Evolutionary conservation across 2,329 filamentous ascomycete genomes (phyloP), one percentile per base, ranked within the genome.

Genomic region (Sphaerulina musiva): DNA sequence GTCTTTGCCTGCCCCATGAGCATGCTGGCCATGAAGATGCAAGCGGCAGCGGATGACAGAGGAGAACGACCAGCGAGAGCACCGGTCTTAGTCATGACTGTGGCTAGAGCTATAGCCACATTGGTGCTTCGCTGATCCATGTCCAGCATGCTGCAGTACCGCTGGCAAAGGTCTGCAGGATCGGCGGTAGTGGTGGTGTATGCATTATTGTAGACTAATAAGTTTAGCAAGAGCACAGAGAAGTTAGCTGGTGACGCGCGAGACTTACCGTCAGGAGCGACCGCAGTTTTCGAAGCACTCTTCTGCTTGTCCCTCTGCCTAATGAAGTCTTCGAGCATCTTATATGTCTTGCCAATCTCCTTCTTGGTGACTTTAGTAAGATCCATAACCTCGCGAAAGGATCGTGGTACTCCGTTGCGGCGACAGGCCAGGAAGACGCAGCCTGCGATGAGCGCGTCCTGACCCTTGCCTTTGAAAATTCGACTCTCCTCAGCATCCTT

Each of bases 361-460:
- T 97, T 97, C 77, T 97, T 96, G 57, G 86, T 85, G 29, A 98
- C 92, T 63, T 88, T 89, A 7, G 93, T 98, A 70, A 97, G 78
- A 57, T 89, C 86, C 74, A 88, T 95, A 66, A 98, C 93, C 71
- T 98, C 95, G 46, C 87, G 84, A 75, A 98, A 98, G 3, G 90
- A 95, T 61, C 93, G 87, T 4, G 88, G 86, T 31, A 91, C 86
- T 58, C 84, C 82, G 68, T 89, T 87, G 72, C 96, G 89, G 43
- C 93, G 89, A 70, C 92, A 97, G 40, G 93, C 90, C 65, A 98
- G 92, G 77, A 98, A 97, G 72, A 98, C 93, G 73, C 91, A 96
- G 6, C 91, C 90, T 4, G 93, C 93, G 62, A 97, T 92, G 62
- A 98, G 86, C 53, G 89, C 88, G 64, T 97, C 92, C 68, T 91